A percentile compares a stretch with the other conserved stretches of the same genome.
Conservation (phyloP, 345 rosid genomes). For the Passiflora organensis region DNA sequence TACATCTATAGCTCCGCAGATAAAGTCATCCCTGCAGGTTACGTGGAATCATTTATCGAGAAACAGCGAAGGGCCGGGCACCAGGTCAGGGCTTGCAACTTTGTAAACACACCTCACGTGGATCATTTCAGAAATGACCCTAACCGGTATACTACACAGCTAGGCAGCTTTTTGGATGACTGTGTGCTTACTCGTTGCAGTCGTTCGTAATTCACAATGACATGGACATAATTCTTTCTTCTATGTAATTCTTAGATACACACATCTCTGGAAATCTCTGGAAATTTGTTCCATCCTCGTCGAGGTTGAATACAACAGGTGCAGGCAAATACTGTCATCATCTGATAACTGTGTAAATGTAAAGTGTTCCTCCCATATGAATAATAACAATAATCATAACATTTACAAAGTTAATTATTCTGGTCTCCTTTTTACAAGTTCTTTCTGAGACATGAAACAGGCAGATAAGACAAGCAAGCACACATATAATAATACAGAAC, state of each 20-base stretch:
- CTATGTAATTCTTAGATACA: not conserved
- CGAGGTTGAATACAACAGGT: not conserved
- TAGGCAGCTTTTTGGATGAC: constrained; percentile 73
- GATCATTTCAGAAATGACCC: constrained; percentile 98
- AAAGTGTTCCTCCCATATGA: not conserved
- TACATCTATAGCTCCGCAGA: constrained; percentile 97
- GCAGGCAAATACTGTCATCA: not conserved
- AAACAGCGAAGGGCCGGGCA: constrained; percentile 71
- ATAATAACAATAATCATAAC: not conserved
- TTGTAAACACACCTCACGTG: constrained; percentile 90
- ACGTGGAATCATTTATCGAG: constrained; percentile 82
- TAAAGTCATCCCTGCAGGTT: constrained; percentile 72
- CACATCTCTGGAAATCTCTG: not conserved
- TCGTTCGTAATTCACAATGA: constrained; percentile 5
- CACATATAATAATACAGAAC: not conserved
- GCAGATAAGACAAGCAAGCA: not conserved
- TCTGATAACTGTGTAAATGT: not conserved
- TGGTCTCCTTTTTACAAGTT: no score
- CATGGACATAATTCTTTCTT: not conserved
- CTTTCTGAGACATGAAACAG: not conserved
- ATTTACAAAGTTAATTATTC: not conserved
- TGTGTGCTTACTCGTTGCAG: constrained; percentile 52
- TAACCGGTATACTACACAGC: constrained; percentile 61
- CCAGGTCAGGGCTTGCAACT: constrained; percentile 85
- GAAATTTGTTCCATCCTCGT: constrained; percentile 1